Conservation (phyloP, 163 green algal species). For the Chlamydomonas reinhardtii region DNA sequence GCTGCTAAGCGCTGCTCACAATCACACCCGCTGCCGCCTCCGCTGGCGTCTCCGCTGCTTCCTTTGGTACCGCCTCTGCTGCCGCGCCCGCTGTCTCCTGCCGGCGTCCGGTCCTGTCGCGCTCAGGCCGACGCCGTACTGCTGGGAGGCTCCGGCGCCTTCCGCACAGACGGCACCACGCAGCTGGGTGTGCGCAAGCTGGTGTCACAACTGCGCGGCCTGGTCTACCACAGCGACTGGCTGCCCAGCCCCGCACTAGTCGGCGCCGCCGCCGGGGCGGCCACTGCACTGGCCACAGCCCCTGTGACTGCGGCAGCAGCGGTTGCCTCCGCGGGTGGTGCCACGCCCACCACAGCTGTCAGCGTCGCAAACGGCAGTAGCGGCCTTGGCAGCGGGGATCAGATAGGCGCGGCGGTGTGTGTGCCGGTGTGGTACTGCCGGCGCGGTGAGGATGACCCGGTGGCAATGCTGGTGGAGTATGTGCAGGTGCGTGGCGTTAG, state of each 20-base stretch:
- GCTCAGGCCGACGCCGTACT: slow-evolving; percentile 36
- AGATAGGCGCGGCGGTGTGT: neutral
- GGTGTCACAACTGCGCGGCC: neutral
- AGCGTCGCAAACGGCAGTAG: neutral
- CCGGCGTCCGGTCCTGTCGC: too few relatives aligned
- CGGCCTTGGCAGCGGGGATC: neutral
- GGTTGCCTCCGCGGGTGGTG: too few relatives aligned
- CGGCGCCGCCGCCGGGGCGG: too few relatives aligned
- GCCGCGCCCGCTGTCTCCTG: too few relatives aligned
- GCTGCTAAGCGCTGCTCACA: neutral
- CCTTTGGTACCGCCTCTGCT: neutral
- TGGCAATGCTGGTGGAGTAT: too few relatives aligned
- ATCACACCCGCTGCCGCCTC: too few relatives aligned
- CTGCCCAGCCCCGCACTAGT: slow-evolving; percentile 2
- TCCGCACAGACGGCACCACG: slow-evolving; percentile 40
- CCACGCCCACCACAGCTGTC: neutral
- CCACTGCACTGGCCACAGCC: too few relatives aligned
- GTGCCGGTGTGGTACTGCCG: too few relatives aligned
- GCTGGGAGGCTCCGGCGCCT: slow-evolving; percentile 34
- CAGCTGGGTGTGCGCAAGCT: slow-evolving; percentile 52
- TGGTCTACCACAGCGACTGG: slow-evolving; percentile 46
- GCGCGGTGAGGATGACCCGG: too few relatives aligned
- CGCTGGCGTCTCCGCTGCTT: too few relatives aligned
- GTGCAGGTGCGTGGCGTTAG: neutral
- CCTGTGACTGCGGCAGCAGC: too few relatives aligned